A percentile compares a stretch with the other conserved stretches of the same genome.
These are phyloP conservation scores for Ambrosiella beaveri DNA, from an alignment of 2,329 filamentous ascomycete genomes.

Conservation along the genomic window DNA sequence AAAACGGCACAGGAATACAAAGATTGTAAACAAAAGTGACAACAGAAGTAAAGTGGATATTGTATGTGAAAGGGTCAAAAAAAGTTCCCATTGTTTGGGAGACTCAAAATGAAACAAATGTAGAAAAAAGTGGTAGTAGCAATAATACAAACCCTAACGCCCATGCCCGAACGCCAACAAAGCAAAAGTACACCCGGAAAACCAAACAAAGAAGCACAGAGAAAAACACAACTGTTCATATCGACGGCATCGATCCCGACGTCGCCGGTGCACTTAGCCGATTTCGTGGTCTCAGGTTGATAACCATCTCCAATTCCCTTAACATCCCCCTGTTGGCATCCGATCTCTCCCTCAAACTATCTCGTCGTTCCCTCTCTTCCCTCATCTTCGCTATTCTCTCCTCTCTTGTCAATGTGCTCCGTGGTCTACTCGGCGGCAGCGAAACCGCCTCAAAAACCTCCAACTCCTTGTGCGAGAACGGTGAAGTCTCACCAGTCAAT, in stretches of 20 bases:
- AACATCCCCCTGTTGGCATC: slow-evolving; percentile 83
- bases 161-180: not conserved
- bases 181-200: not conserved
- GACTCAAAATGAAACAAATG: not conserved
- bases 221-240: slow-evolving; percentile 6
- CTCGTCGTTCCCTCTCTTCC: slow-evolving; percentile 65
- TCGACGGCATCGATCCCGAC: slow-evolving; percentile 9
- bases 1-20: slow-evolving; percentile 12
- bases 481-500: slow-evolving; percentile 52
- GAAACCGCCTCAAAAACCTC: slow-evolving; percentile 83
- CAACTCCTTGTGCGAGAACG: slow-evolving; percentile 32
- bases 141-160: not conserved
- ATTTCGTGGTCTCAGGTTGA: slow-evolving; percentile 35
- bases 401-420: slow-evolving; percentile 59
- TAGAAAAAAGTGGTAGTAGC: slow-evolving; percentile 4
- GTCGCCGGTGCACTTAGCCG: slow-evolving; percentile 20
- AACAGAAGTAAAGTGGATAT: not conserved
- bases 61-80: not conserved
- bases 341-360: slow-evolving; percentile 51
- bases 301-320: slow-evolving; percentile 79
- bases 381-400: slow-evolving; percentile 77
- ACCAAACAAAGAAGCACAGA: not conserved
- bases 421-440: slow-evolving; percentile 47
- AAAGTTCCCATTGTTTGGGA: slow-evolving; percentile 4
- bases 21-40: slow-evolving; percentile 10